Base-by-base conservation (phyloP, 2,329 filamentous ascomycete species). In the Xylariomycetidae sp. region DNA sequence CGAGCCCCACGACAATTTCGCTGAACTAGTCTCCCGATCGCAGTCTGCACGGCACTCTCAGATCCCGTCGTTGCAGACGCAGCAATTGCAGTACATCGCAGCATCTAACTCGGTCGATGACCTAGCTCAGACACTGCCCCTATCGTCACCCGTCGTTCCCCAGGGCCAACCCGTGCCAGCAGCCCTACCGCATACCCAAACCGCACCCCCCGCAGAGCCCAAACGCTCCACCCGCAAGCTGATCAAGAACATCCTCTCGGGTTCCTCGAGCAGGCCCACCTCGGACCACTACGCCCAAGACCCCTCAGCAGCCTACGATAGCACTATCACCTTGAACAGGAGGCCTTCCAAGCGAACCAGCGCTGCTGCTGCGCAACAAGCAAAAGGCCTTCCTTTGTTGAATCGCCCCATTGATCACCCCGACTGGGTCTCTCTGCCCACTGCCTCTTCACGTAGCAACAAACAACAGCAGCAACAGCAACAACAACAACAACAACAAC, bases 291-390 rank as follows among this genome's bases (percentile, higher is more conserved):
- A 52, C 32, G 18, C 37, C 7, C 49, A 49, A 41, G 54, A 61
- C 36, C 48, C n/a, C n/a, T n/a, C n/a, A n/a, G n/a, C 47, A 41
- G 53, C 62, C 33, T 70, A 74, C 64, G 69, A 72, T 50, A 72
- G 69, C 49, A 63, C 62, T 38, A 45, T 58, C 30, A 66, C 67
- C 31, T 57, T 78, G 30, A 64, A 58, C 44, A 74, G 74, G 43
- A 65, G 72, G 45, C 65, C 70, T 19, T 81, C 77, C 27, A 79
- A 76, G 62, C 67, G 74, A 50, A 60, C 71, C 54, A 72, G 20
- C 20, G n/a, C 8, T n/a, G n/a, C n/a, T n/a, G n/a, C n/a, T n/a
- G n/a, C n/a, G 71, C 66, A 66, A 70, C 41, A 57, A 65, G 15
- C 53, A 61, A 45, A 50, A 50, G 69, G 67, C 22, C 61, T 56